A percentile compares a stretch with the other conserved stretches of the same genome.
Evolutionary conservation across 352 stramenopile genomes (phyloP).

Genomic region (Lagenidium giganteum): DNA sequence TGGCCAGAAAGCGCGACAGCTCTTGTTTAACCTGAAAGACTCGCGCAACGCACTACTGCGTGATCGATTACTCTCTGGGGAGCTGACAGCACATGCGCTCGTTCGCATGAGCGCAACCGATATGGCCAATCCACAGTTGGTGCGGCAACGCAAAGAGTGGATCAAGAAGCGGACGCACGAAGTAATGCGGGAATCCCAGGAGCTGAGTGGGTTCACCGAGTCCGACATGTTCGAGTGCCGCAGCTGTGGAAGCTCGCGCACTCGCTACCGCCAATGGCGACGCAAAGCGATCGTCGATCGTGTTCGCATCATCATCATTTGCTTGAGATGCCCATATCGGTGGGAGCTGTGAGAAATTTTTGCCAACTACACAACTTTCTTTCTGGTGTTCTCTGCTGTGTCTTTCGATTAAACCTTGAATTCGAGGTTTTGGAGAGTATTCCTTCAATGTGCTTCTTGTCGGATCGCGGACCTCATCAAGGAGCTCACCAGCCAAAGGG

Average conservation of each 20-base stretch:
- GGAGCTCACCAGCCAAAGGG: no score
- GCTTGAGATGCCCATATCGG: conserved; percentile 53
- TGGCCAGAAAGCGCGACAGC: conserved; percentile 56
- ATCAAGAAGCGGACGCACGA: conserved; percentile 69
- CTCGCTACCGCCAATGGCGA: conserved; percentile 63
- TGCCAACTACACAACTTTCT: no score
- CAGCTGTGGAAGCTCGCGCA: conserved; percentile 56
- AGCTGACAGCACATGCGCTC: conserved; percentile 35
- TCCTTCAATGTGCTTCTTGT: no score
- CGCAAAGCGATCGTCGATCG: conserved; percentile 70
- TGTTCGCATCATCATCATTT: conserved; percentile 72
- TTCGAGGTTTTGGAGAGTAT: no score
- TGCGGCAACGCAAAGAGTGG: conserved; percentile 64
- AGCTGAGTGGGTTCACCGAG: conserved; percentile 53
- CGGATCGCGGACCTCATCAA: no score
- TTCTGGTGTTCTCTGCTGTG: no score
- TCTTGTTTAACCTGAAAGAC: conserved; percentile 74
- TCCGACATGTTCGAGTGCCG: conserved; percentile 73
- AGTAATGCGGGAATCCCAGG: conserved; percentile 54
- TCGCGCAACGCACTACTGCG: conserved; percentile 45
- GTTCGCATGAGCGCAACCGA: conserved; percentile 62
- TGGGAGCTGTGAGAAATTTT: conserved; percentile 74
- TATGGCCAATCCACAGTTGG: conserved; percentile 71
- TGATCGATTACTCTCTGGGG: conserved; percentile 42
- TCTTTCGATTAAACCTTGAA: no score